Conservation (phyloP, 1,139 yeast species). For the Yarrowia galli region DNA sequence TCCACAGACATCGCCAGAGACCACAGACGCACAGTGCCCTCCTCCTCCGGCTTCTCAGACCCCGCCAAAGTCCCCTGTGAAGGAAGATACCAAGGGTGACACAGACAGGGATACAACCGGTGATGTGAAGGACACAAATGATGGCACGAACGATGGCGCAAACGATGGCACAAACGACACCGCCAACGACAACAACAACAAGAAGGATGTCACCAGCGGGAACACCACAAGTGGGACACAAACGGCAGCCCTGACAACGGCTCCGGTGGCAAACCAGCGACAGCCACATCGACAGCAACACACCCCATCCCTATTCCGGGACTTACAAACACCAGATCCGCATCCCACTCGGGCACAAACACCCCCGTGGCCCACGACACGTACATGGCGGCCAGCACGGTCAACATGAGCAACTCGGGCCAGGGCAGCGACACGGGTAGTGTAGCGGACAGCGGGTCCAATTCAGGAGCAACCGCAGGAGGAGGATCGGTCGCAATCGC, state of each 20-base stretch:
- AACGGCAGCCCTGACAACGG: background rate
- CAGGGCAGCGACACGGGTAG: background rate
- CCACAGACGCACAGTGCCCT: background rate
- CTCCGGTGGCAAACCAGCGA: background rate
- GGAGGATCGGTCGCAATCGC: conserved; percentile 66
- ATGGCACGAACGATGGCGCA: background rate
- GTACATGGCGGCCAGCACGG: conserved; percentile 1
- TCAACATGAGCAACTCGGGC: background rate
- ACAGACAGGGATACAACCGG: no score
- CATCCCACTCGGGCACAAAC: background rate
- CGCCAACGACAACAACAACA: background rate
- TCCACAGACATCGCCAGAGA: conserved; percentile 16
- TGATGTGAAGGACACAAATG: background rate
- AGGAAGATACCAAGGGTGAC: no score
- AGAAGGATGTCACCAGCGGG: background rate
- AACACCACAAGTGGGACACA: background rate
- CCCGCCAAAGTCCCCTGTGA: background rate
- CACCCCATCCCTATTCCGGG: conserved; percentile 3
- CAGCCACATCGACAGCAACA: background rate
- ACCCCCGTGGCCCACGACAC: conserved; percentile 1
- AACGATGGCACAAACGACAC: background rate
- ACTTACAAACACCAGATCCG: background rate
- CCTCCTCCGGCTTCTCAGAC: conserved; percentile 1
- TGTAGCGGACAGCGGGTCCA: background rate
- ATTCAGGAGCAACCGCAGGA: background rate